Evolutionary conservation across 768 basidiomycete species (phyloP).

Genomic region (Steccherinum ochraceum): DNA sequence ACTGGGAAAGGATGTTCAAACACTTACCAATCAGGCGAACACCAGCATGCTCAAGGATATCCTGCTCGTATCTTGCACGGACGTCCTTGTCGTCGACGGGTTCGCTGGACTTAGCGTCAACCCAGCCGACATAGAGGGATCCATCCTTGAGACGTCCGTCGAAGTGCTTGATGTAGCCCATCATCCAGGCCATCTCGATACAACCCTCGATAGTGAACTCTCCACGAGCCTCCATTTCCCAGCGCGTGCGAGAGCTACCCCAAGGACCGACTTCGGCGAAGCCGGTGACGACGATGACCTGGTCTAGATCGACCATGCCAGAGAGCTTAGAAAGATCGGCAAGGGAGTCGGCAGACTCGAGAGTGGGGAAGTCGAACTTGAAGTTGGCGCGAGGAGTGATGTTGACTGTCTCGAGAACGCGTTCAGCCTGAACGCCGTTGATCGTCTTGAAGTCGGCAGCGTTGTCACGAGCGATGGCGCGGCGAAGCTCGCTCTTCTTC

Average conservation of each 20-base stretch:
- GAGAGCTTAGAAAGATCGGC: slow-evolving; percentile 72
- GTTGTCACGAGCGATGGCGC: slow-evolving; percentile 90
- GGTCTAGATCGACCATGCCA: slow-evolving; percentile 90
- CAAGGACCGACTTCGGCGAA: slow-evolving; percentile 98
- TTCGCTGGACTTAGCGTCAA: slow-evolving; percentile 87
- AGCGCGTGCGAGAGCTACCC: slow-evolving; percentile 96
- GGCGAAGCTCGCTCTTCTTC: slow-evolving; percentile 87
- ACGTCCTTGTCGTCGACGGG: slow-evolving; percentile 99
- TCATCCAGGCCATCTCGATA: slow-evolving; percentile 99
- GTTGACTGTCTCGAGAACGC: slow-evolving; percentile 85
- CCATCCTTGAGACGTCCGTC: slow-evolving; percentile 94
- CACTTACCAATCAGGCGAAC: slow-evolving; percentile 86
- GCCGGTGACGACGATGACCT: slow-evolving; percentile 93
- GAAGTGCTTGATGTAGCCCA: slow-evolving; percentile 98
- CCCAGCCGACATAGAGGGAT: slow-evolving; percentile 95
- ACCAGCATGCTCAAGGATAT: slow-evolving; percentile 86
- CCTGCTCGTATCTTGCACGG: slow-evolving; percentile 88
- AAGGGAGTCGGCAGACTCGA: slow-evolving; percentile 69
- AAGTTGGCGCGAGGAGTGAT: slow-evolving; percentile 98
- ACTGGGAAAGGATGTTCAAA: no score
- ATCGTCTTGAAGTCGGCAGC: slow-evolving; percentile 91
- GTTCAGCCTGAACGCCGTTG: slow-evolving; percentile 88
- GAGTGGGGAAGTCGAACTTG: slow-evolving; percentile 86
- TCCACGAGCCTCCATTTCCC: slow-evolving; percentile 99
- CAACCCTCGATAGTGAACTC: slow-evolving; percentile 96